Evolutionary conservation across 192 early-diverging fungal genomes (phyloP), one percentile per base, ranked within the genome.

Genomic region (Coemansia sp.): DNA sequence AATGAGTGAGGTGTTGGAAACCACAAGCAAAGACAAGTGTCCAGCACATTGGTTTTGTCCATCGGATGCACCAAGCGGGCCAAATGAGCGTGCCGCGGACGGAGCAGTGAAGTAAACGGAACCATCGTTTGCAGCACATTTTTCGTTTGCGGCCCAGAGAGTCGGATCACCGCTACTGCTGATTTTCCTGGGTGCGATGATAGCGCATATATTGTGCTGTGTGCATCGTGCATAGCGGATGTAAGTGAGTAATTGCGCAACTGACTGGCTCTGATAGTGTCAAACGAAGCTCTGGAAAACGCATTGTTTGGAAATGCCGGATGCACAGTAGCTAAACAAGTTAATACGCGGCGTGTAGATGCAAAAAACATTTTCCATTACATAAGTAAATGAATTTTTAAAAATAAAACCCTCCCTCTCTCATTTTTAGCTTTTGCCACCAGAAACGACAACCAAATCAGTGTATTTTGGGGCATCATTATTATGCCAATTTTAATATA

Each of bases 131-230:
- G 52, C 34, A 70, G 49, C 85, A 84, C 85, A 39, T 83, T 39
- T 49, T 28, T 61, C 1, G 89, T 86, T 9, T 75, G 72, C 0
- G 83, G 68, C 0, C 91, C 90, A 4, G 90, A 90, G 29, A 90
- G 64, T n/a, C 91, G 83, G 16, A 93, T 72, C 21, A 93, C 84
- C n/a, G 89, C 91, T 15, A 93, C 84, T 1, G 90, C 91, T 1
- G 91, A 87, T 63, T 91, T 91, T 21, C 91, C 90, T 20, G 87
- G 87, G 9, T 83, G 85, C 7, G 89, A 85, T 7, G 90, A 90
- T 10, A 91, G 72, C 0, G 91, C 91, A 82, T 83, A 91, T 40
- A 93, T 91, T 2, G 91, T 91, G 64, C 85, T 79, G 51, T 40
- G 46, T 25, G 55, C 21, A 18, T 31, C 30, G 23, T 15, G 55